A percentile compares a stretch with the other conserved stretches of the same genome.
Conservation (phyloP, 2,329 filamentous ascomycete genomes). For the Lachnellula willkommii region DNA sequence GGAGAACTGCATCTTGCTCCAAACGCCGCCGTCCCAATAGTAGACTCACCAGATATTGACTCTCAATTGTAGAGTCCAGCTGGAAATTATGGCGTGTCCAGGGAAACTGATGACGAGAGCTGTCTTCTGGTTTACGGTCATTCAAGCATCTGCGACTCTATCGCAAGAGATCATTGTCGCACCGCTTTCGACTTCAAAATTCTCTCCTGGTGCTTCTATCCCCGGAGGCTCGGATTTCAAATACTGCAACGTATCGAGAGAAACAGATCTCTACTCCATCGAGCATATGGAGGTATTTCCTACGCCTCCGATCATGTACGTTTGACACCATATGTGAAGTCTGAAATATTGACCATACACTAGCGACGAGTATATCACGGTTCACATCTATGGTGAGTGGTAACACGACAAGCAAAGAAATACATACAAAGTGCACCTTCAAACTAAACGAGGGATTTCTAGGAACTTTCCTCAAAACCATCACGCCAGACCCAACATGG, state of each 20-base stretch:
- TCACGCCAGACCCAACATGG: neutral
- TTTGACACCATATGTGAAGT: neutral
- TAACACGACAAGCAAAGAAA: neutral
- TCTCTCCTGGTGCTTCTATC: neutral
- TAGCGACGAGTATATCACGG: too few species aligned
- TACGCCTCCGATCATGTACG: neutral
- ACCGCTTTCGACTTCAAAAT: neutral
- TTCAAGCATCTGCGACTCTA: neutral
- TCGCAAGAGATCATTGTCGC: neutral
- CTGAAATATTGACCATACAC: too few species aligned
- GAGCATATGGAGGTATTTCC: neutral
- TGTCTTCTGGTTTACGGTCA: neutral
- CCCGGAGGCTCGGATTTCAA: neutral
- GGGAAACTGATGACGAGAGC: too few species aligned
- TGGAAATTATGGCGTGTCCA: too few species aligned
- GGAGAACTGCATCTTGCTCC: too few species aligned
- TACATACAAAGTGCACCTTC: too few species aligned
- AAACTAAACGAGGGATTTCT: neutral
- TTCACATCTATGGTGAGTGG: neutral
- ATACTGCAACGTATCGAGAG: neutral
- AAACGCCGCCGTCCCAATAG: too few species aligned
- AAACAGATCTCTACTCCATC: neutral
- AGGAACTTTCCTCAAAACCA: neutral
- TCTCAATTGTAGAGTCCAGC: too few species aligned
- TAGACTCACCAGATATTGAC: too few species aligned